phyloP scores from a whole-genome alignment of 345 rosid genomes.

The Melaleuca alternifolia region DNA sequence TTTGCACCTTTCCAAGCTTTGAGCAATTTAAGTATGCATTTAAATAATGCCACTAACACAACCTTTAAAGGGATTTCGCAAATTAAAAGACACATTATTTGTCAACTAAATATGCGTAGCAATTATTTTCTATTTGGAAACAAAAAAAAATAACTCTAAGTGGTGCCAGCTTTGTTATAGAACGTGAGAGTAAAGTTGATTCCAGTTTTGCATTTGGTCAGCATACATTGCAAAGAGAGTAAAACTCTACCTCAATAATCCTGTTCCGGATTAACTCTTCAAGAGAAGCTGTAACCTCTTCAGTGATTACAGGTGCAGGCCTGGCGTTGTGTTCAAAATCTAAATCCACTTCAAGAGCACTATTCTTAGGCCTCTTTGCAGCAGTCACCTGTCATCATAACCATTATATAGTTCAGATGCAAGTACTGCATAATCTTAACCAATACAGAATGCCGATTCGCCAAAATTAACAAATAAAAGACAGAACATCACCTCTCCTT shows the following conservation, averaged over 20 bases:
- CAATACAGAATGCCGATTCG: background rate
- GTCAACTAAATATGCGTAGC: background rate
- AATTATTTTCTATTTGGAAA: background rate
- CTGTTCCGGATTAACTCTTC: slow-evolving; percentile 82
- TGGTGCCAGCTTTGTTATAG: background rate
- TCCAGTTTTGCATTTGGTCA: background rate
- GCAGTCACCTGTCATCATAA: slow-evolving; percentile 59
- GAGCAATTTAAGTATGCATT: background rate
- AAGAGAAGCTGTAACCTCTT: slow-evolving; percentile 78
- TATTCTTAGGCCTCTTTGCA: slow-evolving; percentile 76
- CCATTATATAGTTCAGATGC: background rate
- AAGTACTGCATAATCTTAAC: background rate
- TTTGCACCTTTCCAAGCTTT: background rate
- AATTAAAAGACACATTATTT: background rate
- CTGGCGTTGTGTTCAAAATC: slow-evolving; percentile 94
- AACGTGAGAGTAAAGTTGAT: background rate
- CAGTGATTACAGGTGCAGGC: slow-evolving; percentile 93
- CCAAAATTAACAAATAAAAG: background rate
- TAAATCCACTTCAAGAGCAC: slow-evolving; percentile 92
- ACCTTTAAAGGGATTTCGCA: background rate
- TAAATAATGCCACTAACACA: background rate
- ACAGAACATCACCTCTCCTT: slow-evolving; percentile 62
- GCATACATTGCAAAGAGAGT: background rate
- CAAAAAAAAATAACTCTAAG: background rate
- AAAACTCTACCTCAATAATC: slow-evolving; percentile 48